Evolutionary conservation across 140 eudicot genomes (phyloP).

Genomic region (Bidens hawaiensis): DNA sequence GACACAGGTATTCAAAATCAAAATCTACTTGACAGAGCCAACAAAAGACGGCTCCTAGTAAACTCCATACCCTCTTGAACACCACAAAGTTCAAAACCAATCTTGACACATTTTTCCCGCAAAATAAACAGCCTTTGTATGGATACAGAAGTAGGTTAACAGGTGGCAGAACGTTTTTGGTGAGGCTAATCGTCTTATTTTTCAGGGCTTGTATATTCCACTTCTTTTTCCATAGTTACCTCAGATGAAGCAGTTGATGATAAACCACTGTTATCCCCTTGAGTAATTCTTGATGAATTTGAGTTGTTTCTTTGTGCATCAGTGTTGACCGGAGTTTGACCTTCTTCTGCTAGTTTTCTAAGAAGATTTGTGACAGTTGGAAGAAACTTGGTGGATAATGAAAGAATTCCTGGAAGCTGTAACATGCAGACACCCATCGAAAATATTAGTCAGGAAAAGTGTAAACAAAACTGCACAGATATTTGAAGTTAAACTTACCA

Average conservation of each 20-base stretch:
- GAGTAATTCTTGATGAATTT: slow-evolving; percentile 39
- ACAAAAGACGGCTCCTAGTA: slow-evolving; percentile 17
- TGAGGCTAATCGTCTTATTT: slow-evolving; percentile 29
- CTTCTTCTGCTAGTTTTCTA: slow-evolving; percentile 80
- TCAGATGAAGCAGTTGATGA: slow-evolving; percentile 77
- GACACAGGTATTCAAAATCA: slow-evolving; percentile 6
- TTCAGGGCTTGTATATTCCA: slow-evolving; percentile 51
- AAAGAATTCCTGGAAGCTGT: slow-evolving; percentile 88
- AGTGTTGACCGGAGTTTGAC: slow-evolving; percentile 39
- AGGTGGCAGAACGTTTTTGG: not conserved
- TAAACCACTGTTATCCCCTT: slow-evolving; percentile 27
- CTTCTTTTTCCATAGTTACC: slow-evolving; percentile 52
- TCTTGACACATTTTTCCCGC: not conserved
- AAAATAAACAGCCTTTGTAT: slow-evolving; percentile 20
- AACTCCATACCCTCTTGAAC: slow-evolving; percentile 25
- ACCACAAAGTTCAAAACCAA: slow-evolving; percentile 17
- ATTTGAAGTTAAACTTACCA: slow-evolving; percentile 48
- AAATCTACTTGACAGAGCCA: slow-evolving; percentile 7
- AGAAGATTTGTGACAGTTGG: slow-evolving; percentile 76
- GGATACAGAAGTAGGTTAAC: slow-evolving; percentile 20
- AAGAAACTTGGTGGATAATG: slow-evolving; percentile 70
- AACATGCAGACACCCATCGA: slow-evolving; percentile 1
- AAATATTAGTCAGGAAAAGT: not conserved
- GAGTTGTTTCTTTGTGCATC: slow-evolving; percentile 42
- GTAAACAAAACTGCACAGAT: not conserved